Evolutionary conservation across 73 alveolate species (phyloP).

Genomic region (Tetrahymena elliotti): DNA sequence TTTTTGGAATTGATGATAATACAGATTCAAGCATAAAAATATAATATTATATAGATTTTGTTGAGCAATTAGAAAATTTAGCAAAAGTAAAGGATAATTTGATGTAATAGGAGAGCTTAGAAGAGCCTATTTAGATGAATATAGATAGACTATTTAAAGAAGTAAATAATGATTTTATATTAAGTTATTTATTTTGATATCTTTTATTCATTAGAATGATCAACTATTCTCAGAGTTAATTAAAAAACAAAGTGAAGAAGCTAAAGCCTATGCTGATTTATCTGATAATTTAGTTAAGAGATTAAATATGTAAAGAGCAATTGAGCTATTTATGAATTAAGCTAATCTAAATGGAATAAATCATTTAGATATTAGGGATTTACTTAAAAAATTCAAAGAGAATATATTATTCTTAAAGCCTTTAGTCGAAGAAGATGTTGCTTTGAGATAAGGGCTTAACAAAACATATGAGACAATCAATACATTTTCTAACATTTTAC

Average conservation of each 20-base stretch:
- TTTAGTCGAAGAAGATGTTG: slow-evolving; percentile 29
- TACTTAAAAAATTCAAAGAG: slow-evolving; percentile 21
- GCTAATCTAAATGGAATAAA: slow-evolving; percentile 7
- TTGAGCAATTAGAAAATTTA: slow-evolving; percentile 35
- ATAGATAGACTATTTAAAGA: slow-evolving; percentile 18
- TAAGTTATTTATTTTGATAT: background rate
- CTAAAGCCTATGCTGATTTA: slow-evolving; percentile 29
- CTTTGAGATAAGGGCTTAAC: slow-evolving; percentile 31
- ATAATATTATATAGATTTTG: slow-evolving; percentile 24
- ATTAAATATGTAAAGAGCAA: slow-evolving; percentile 11
- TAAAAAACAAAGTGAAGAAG: slow-evolving; percentile 25
- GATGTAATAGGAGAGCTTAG: background rate
- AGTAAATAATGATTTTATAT: background rate
- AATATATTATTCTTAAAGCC: slow-evolving; percentile 31
- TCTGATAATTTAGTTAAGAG: slow-evolving; percentile 27
- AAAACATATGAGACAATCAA: slow-evolving; percentile 26
- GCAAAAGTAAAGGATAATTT: slow-evolving; percentile 14
- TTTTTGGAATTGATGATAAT: slow-evolving; percentile 32
- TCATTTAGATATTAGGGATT: slow-evolving; percentile 17
- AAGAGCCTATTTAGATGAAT: slow-evolving; percentile 3
- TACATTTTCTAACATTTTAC: slow-evolving; percentile 10
- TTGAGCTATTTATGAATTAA: slow-evolving; percentile 10
- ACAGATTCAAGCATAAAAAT: slow-evolving; percentile 7
- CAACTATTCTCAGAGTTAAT: slow-evolving; percentile 21
- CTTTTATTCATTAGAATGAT: background rate